These are phyloP conservation scores for Suillus alpinus DNA, from an alignment of 768 basidiomycete genomes.

Conservation along the genomic window DNA sequence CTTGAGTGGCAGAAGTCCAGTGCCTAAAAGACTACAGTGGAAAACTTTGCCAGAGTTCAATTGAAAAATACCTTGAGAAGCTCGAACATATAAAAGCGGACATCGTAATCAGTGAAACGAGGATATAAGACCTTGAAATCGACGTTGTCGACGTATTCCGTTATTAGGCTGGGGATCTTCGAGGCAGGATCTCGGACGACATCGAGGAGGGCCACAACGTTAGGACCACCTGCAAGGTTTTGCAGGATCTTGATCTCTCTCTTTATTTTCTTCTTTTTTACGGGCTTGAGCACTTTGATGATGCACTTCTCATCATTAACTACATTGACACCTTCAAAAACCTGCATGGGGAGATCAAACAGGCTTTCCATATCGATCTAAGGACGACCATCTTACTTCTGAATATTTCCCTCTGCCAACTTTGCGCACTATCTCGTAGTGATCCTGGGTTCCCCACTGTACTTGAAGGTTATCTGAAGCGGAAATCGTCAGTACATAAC, in stretches of 20 bases:
- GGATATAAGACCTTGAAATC: conserved; percentile 97
- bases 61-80: conserved; percentile 71
- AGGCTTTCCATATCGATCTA: conserved; percentile 8
- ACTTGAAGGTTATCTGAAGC: conserved; percentile 86
- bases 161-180: conserved; percentile 95
- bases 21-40: conserved; percentile 48
- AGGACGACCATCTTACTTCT: conserved; percentile 54
- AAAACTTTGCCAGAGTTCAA: conserved; percentile 6
- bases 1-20: conserved; percentile 98
- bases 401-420: conserved; percentile 95
- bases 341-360: conserved; percentile 41
- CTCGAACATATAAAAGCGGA: conserved; percentile 95
- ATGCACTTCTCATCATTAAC: conserved; percentile 93
- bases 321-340: conserved; percentile 92
- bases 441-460: conserved; percentile 97
- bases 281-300: conserved; percentile 97
- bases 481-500: conserved; percentile 14
- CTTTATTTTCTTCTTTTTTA: conserved; percentile 99
- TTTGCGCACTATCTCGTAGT: conserved; percentile 96
- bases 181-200: conserved; percentile 95
- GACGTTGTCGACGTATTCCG: conserved; percentile 97
- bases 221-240: conserved; percentile 94
- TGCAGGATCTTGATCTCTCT: conserved; percentile 98
- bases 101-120: conserved; percentile 92
- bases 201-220: conserved; percentile 89